Evolutionary conservation across 441 rosid species (phyloP), one percentile per base, ranked within the genome.

Genomic region (Populus hybrid): DNA sequence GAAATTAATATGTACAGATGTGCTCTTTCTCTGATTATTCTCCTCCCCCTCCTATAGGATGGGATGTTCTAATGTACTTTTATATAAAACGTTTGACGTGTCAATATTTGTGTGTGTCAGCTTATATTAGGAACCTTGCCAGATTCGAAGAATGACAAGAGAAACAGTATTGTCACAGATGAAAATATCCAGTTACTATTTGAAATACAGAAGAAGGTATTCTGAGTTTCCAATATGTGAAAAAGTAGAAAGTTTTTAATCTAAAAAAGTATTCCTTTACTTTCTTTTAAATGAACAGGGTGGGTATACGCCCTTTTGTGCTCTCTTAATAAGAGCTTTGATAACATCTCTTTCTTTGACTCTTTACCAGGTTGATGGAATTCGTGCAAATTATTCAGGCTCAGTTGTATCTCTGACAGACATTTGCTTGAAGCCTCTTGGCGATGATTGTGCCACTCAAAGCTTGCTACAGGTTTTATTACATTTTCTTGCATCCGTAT

Each of bases 371-470:
- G 88, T 95, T 83, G 99, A 95, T 85, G 92, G 85, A 74, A 76
- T 95, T 36, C 87, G 85, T 21, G 93, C 92, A 78, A 90, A 93
- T 85, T 90, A 83, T 89, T 91, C 92, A 78, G 96, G 97, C 63
- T 87, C 92, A 77, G 77, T 81, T 90, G 77, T 92, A 83, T 89
- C 98, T 76, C 87, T 95, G 83, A 85, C 91, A 70, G 97, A 95
- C 80, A 95, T 95, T 72, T 95, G 98, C 88, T 84, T 92, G 95
- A 95, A 93, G 86, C 98, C 98, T 38, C 85, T 95, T 74, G 98
- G 90, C 75, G 87, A 92, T 76, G 95, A 92, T 79, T 95, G 99
- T 87, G 98, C 99, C 73, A 95, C 95, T 74, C 99, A 95, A 82
- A 93, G 94, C 85, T 85, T 95, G 81, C 84, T 95, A 71, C 99